Evolutionary conservation across 139 green algal species (phyloP).

Genomic region (Protoeuglena noctilucae): DNA sequence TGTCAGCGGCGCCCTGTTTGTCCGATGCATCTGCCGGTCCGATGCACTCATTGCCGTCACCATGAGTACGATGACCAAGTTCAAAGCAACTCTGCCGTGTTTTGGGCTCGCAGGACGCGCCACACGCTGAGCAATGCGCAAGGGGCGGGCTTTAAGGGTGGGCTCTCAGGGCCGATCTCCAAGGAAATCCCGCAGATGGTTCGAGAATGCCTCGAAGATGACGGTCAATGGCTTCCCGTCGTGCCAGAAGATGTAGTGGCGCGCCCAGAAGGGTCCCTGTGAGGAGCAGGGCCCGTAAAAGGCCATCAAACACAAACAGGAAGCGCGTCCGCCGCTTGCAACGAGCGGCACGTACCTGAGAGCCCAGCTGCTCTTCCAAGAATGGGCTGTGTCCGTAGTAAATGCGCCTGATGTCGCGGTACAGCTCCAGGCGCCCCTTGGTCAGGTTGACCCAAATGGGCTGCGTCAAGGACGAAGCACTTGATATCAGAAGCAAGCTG

Average conservation of each 20-base stretch:
- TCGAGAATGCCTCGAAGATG: constrained; percentile 89
- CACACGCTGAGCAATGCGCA: too few relatives aligned
- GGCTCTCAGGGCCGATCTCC: too few relatives aligned
- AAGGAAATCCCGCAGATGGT: constrained; percentile 22
- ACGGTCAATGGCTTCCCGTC: constrained; percentile 65
- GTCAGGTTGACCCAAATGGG: constrained; percentile 75
- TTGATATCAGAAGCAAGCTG: not conserved
- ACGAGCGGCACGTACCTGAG: too few relatives aligned
- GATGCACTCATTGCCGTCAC: too few relatives aligned
- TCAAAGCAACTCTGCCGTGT: too few relatives aligned
- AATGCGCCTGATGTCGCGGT: constrained; percentile 50
- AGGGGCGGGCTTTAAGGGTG: too few relatives aligned
- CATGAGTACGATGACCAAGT: too few relatives aligned
- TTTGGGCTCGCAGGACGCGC: too few relatives aligned
- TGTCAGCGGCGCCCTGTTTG: too few relatives aligned
- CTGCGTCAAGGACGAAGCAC: constrained; percentile 16
- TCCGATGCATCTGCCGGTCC: too few relatives aligned
- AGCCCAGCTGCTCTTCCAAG: constrained; percentile 29
- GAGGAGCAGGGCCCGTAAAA: constrained; percentile 20
- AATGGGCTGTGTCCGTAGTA: constrained; percentile 32
- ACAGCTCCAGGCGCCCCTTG: constrained; percentile 59
- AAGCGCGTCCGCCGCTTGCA: too few relatives aligned
- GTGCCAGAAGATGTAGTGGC: constrained; percentile 87
- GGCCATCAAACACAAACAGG: too few relatives aligned
- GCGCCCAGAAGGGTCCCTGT: constrained; percentile 67